These are phyloP conservation scores for Sordaria brevicollis DNA, from an alignment of 495 filamentous ascomycete genomes.

Conservation along the genomic window DNA sequence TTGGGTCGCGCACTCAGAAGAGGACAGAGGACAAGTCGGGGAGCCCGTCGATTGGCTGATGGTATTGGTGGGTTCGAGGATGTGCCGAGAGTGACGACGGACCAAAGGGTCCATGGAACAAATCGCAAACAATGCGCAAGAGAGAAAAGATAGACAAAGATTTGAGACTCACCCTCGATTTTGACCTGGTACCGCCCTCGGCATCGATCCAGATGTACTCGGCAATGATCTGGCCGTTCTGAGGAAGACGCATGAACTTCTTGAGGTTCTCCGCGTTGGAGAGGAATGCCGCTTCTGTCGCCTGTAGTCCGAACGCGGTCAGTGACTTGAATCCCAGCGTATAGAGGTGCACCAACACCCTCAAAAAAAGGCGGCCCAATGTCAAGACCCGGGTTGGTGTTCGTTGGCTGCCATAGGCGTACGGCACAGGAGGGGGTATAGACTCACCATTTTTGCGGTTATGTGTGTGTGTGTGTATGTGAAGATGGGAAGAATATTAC, in stretches of 20 bases:
- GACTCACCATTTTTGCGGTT: slow-evolving; percentile 5
- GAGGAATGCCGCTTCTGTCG: slow-evolving; percentile 4
- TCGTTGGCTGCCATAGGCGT: neutral
- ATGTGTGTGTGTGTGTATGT: neutral
- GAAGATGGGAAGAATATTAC: neutral
- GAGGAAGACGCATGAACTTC: slow-evolving; percentile 86
- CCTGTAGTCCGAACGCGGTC: neutral
- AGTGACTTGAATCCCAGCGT: neutral
- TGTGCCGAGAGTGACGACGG: slow-evolving; percentile 5
- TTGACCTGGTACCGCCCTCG: slow-evolving; percentile 67
- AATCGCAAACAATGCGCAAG: slow-evolving; percentile 15
- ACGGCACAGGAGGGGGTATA: neutral
- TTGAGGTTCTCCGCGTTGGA: slow-evolving; percentile 38
- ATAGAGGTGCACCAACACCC: neutral
- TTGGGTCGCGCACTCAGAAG: neutral
- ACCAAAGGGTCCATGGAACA: slow-evolving; percentile 10
- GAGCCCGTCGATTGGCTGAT: neutral
- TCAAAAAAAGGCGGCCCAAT: neutral
- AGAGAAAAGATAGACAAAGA: slow-evolving; percentile 7
- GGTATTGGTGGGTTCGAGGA: neutral
- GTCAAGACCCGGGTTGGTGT: neutral
- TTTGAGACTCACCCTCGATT: slow-evolving; percentile 74
- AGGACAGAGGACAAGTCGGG: neutral
- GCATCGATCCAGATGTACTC: slow-evolving; percentile 99
- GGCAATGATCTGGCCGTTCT: slow-evolving; percentile 65